These are phyloP conservation scores for Phytopythium boreale DNA, from an alignment of 352 stramenopile species.

Conservation along the genomic window DNA sequence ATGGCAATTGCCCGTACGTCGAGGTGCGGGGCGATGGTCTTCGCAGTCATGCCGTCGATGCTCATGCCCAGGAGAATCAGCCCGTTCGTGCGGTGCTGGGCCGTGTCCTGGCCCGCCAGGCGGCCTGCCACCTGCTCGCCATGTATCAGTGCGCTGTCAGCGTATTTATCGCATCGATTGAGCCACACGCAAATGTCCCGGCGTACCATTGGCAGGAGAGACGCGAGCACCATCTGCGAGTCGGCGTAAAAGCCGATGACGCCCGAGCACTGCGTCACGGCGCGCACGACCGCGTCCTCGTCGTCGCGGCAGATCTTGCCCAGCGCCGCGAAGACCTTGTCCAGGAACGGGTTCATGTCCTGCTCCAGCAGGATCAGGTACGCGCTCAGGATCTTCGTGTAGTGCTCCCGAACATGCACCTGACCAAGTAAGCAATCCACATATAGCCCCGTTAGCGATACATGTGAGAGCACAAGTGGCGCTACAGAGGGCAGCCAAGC, in stretches of 20 bases:
- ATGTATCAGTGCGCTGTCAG: background rate
- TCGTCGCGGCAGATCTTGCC: constrained; percentile 76
- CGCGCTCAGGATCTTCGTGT: constrained; percentile 64
- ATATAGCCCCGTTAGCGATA: background rate
- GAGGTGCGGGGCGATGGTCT: constrained; percentile 57
- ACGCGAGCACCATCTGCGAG: constrained; percentile 68
- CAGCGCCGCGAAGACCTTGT: constrained; percentile 70
- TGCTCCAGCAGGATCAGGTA: constrained; percentile 68
- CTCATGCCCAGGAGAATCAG: constrained; percentile 78
- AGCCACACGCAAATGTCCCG: background rate
- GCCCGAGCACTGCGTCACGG: constrained; percentile 55
- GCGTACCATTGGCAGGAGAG: constrained; percentile 62
- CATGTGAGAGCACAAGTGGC: background rate
- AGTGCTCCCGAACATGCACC: constrained; percentile 69
- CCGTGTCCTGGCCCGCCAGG: constrained; percentile 68
- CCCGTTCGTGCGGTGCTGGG: constrained; percentile 75
- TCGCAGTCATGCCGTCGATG: constrained; percentile 69
- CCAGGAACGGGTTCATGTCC: constrained; percentile 65
- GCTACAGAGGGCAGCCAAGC: background rate
- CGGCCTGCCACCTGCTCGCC: constrained; percentile 37
- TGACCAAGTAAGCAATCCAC: constrained; percentile 5
- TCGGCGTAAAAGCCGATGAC: constrained; percentile 74
- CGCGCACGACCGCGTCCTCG: constrained; percentile 55
- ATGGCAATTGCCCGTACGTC: constrained; percentile 22
- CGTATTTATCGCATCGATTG: background rate